These are phyloP conservation scores for Tricholoma terreum DNA, from an alignment of 768 basidiomycete genomes.

Conservation along the genomic window DNA sequence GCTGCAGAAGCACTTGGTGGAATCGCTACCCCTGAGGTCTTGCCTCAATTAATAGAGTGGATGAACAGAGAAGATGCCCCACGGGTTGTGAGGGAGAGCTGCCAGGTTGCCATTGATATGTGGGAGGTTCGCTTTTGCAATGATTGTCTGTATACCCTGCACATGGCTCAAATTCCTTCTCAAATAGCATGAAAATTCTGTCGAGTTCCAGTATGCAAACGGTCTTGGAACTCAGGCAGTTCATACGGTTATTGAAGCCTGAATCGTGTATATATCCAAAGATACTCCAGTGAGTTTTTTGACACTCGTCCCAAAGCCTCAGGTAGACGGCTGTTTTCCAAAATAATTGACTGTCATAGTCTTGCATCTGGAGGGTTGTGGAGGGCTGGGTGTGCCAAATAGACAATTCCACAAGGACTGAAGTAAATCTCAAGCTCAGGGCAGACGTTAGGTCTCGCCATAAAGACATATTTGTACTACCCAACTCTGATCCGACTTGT, in stretches of 20 bases:
- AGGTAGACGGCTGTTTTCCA: too few species aligned
- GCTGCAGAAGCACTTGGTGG: slow-evolving; percentile 99
- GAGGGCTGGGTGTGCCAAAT: too few species aligned
- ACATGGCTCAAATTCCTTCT: background rate
- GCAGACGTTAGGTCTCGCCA: too few species aligned
- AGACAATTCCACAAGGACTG: too few species aligned
- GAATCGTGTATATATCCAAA: background rate
- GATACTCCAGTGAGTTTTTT: too few species aligned
- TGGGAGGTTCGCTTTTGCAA: slow-evolving; percentile 65
- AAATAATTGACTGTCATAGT: too few species aligned
- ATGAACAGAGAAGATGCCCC: slow-evolving; percentile 76
- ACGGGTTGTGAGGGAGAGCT: slow-evolving; percentile 90
- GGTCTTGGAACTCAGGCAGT: slow-evolving; percentile 23
- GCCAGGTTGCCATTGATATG: slow-evolving; percentile 96
- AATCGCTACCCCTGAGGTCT: slow-evolving; percentile 89
- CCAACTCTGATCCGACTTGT: too few species aligned
- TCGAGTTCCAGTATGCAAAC: slow-evolving; percentile 76
- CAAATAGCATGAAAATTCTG: slow-evolving; percentile 72
- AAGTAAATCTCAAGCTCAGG: too few species aligned
- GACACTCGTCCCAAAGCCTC: too few species aligned
- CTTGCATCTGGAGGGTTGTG: too few species aligned
- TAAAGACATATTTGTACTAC: too few species aligned
- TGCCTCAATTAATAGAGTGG: slow-evolving; percentile 86
- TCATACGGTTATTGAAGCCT: slow-evolving; percentile 5
- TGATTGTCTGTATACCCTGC: slow-evolving; percentile 7